Base-by-base conservation (phyloP, 163 green algal genomes). In the Chloromonas sp. region DNA sequence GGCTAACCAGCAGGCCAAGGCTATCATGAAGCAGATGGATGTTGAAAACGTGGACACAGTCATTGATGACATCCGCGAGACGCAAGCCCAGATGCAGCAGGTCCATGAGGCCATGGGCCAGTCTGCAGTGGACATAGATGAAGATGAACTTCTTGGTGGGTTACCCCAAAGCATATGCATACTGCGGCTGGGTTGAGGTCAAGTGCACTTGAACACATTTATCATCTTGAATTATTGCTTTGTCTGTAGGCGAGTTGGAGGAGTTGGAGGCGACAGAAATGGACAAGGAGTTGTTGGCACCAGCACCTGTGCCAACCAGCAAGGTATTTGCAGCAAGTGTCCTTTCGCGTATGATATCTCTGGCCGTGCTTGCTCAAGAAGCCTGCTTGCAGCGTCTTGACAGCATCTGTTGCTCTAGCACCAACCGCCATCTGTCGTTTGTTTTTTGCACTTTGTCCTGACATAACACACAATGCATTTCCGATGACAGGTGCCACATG, bases 41-140 rank as follows among this genome's bases (percentile, higher is more conserved):
- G 96, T 99, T 60, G 95, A 98, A 8, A 94, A 98, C 84, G 95
- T 99, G n/a, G 97, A 99, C 89, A 94, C 96, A 85, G 94, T 97
- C 58, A 91, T 99, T 86, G 97, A 99, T 82, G 95, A 98, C 71
- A 99, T 99, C 90, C 96, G 96, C 85, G 96, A 99, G 85, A 91
- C 94, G 57, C 95, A 90, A 1, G 95, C 99, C 82, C 92, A 97
- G 85, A 97, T 98, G 95, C 89, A 90, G 57, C 91, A 97, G 84
- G 96, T 99, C 80, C 93, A 98, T 83, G 94, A 99, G 62, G 95
- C 94, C 15, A 93, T 99, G 81, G 91, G 88, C 13, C 87, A 96
- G 84, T 77, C 90, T 57, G 92, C 89, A 60, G 91, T 87, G 11
- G 91, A 95, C 81, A 87, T 97, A 8, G 95, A 98, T 82, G 93